These are phyloP conservation scores for Pezicula neosporulosa DNA, from an alignment of 2,329 filamentous ascomycete species.

Conservation along the genomic window DNA sequence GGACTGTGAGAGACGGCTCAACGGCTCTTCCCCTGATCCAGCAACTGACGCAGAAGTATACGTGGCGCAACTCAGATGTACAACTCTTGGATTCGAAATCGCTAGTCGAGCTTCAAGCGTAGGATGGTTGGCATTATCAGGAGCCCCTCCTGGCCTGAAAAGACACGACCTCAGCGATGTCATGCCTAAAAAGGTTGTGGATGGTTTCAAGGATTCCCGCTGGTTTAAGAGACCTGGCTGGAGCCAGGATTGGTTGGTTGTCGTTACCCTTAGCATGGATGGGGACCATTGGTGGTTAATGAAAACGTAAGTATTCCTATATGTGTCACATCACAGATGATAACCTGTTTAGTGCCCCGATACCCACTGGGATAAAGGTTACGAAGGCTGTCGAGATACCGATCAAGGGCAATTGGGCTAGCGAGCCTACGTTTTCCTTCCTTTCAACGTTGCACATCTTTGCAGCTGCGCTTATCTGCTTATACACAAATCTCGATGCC, in stretches of 20 bases:
- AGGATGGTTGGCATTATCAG: constrained; percentile 54
- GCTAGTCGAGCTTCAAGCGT: constrained; percentile 55
- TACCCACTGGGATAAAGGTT: constrained; percentile 15
- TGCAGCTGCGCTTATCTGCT: constrained; percentile 32
- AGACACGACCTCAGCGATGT: constrained; percentile 55
- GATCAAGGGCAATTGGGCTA: constrained; percentile 20
- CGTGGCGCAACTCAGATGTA: constrained; percentile 60
- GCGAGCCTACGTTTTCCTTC: constrained; percentile 26
- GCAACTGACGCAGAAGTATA: constrained; percentile 52
- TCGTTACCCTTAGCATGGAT: constrained; percentile 64
- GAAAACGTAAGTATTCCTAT: constrained; percentile 42
- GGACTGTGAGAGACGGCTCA: constrained; percentile 63
- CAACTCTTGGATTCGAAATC: constrained; percentile 59
- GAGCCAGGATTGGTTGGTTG: constrained; percentile 68
- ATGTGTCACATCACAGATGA: constrained; percentile 23
- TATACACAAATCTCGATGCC: constrained; percentile 31
- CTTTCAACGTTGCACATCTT: constrained; percentile 31
- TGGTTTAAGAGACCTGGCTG: constrained; percentile 74
- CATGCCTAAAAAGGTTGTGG: constrained; percentile 47
- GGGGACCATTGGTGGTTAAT: constrained; percentile 81
- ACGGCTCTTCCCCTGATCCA: constrained; percentile 50
- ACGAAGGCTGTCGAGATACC: constrained; percentile 19
- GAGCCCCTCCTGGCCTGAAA: constrained; percentile 35
- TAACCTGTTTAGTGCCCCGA: constrained; percentile 10
- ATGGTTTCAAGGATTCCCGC: background rate